Evolutionary conservation across 768 basidiomycete genomes (phyloP).

Genomic region (Phylloporus rhodoxanthus): DNA sequence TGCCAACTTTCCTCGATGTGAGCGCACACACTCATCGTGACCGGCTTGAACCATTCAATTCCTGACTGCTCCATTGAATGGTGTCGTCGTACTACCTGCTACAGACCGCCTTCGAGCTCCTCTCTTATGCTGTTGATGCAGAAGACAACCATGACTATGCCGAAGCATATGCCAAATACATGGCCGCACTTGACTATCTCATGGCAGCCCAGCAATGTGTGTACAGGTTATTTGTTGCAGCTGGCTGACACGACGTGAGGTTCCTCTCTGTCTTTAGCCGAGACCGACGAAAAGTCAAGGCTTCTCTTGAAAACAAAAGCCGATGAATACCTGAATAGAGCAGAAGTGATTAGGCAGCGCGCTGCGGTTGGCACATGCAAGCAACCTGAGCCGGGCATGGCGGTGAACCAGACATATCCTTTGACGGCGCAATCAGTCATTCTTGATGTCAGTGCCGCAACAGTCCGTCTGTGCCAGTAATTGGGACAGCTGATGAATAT

Average conservation of each 20-base stretch:
- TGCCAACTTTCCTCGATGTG: conserved; percentile 9
- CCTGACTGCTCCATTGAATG: not conserved
- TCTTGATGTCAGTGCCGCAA: conserved; percentile 14
- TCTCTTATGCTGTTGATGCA: conserved; percentile 83
- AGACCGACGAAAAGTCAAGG: conserved; percentile 18
- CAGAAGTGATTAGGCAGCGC: conserved; percentile 9
- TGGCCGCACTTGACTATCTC: conserved; percentile 93
- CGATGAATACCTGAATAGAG: conserved; percentile 17
- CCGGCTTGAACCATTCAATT: not conserved
- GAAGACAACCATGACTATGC: conserved; percentile 87
- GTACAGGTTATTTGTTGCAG: not conserved
- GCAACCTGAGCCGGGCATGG: not conserved
- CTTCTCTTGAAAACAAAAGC: conserved; percentile 12
- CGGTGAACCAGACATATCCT: not conserved
- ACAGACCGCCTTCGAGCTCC: conserved; percentile 77
- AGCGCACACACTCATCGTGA: not conserved
- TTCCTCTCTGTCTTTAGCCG: not conserved
- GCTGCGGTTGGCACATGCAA: not conserved
- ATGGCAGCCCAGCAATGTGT: conserved; percentile 90
- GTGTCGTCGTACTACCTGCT: not conserved
- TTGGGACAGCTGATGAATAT: not conserved
- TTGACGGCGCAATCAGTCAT: conserved; percentile 8
- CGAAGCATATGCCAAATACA: conserved; percentile 88
- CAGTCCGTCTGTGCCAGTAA: not conserved
- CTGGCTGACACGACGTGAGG: not conserved